These are phyloP conservation scores for Castanospermum australe DNA, from an alignment of 306 rosid species.

Conservation along the genomic window DNA sequence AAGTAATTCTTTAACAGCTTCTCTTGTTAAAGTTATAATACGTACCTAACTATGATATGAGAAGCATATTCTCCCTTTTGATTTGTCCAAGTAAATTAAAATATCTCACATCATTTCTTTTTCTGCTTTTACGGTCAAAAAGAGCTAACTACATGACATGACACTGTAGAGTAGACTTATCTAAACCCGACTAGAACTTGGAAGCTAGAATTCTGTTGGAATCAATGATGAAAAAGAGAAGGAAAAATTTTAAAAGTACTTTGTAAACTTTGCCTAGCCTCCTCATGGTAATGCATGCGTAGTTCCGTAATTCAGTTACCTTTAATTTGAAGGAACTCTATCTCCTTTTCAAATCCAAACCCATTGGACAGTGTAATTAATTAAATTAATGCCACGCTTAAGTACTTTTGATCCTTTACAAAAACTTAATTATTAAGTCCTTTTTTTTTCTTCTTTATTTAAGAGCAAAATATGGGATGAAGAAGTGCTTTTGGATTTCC, in stretches of 20 bases:
- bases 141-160: conserved; percentile 24
- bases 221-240: conserved; percentile 34
- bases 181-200: conserved; percentile 48
- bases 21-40: not conserved
- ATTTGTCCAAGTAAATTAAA: not conserved
- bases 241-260: conserved; percentile 12
- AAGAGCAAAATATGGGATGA: conserved; percentile 10
- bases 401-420: conserved; percentile 29
- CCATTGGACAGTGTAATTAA: conserved; percentile 15
- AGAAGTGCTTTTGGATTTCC: conserved; percentile 32
- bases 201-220: conserved; percentile 60
- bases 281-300: conserved; percentile 36
- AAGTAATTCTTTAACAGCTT: not conserved
- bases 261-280: conserved; percentile 16
- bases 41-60: not conserved
- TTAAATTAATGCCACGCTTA: conserved; percentile 40
- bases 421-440: conserved; percentile 25
- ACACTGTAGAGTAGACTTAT: conserved; percentile 16
- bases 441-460: not conserved
- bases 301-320: conserved; percentile 39
- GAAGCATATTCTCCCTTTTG: not conserved
- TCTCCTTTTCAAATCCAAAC: conserved; percentile 13
- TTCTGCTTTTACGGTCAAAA: conserved; percentile 31
- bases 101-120: not conserved
- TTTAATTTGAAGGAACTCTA: conserved; percentile 32